These are phyloP conservation scores for Euphorbia tirucalli DNA, from an alignment of 345 rosid genomes.

Conservation along the genomic window DNA sequence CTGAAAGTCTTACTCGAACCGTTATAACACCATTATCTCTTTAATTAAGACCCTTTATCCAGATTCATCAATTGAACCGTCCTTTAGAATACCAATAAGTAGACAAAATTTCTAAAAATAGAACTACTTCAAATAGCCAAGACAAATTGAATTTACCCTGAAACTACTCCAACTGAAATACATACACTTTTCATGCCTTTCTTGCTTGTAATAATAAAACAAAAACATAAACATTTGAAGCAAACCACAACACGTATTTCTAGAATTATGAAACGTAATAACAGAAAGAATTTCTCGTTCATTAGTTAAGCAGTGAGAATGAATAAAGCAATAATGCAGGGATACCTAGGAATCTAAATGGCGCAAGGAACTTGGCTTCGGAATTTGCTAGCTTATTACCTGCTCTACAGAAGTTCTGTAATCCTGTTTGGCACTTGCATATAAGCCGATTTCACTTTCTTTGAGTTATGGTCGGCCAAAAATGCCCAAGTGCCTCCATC, in stretches of 20 bases:
- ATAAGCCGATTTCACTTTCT: neutral
- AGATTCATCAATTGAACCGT: neutral
- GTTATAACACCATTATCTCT: too few relatives aligned
- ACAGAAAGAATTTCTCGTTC: neutral
- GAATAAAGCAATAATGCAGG: neutral
- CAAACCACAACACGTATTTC: conserved; percentile 1
- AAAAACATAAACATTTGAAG: neutral
- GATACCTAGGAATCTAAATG: neutral
- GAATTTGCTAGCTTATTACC: neutral
- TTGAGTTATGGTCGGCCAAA: neutral
- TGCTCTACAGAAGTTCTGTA: neutral
- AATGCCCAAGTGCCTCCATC: too few relatives aligned
- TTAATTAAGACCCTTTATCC: too few relatives aligned
- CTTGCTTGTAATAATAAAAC: neutral
- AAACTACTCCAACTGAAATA: conserved; percentile 12
- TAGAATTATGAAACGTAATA: neutral
- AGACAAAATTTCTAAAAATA: neutral
- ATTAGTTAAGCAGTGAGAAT: too few relatives aligned
- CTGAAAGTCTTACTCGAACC: neutral
- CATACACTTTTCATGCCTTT: neutral
- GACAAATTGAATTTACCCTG: neutral
- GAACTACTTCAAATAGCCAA: neutral
- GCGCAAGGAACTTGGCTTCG: neutral
- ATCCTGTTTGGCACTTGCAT: neutral
- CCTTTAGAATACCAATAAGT: neutral